Conservation (phyloP, 495 filamentous ascomycete genomes). For the Amphirosellinia nigrospora region DNA sequence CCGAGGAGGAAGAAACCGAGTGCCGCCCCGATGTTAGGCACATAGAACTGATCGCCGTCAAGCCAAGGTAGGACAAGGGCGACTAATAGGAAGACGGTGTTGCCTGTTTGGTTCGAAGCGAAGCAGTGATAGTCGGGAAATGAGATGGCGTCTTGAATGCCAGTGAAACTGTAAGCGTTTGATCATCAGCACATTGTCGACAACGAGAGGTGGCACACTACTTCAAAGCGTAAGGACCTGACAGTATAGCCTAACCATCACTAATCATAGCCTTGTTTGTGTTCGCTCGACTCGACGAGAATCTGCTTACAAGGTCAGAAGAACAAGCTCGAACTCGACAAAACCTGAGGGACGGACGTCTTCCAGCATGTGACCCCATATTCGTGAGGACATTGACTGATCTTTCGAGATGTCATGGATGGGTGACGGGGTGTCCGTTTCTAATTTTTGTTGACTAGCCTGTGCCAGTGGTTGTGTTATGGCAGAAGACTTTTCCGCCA, state of each 20-base stretch:
- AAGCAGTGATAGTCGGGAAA: constrained; percentile 70
- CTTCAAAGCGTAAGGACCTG: background rate
- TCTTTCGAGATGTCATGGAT: background rate
- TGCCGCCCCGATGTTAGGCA: constrained; percentile 59
- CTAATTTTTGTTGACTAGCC: background rate
- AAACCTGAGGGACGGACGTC: constrained; percentile 43
- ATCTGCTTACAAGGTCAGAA: constrained; percentile 50
- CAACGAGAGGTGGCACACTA: background rate
- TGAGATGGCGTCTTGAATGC: constrained; percentile 64
- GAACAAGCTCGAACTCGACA: constrained; percentile 48
- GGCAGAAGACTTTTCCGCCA: background rate
- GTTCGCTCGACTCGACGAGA: background rate
- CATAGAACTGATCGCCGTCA: constrained; percentile 53
- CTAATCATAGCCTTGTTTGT: background rate
- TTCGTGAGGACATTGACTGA: constrained; percentile 31
- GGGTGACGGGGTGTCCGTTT: background rate
- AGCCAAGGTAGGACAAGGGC: constrained; percentile 58
- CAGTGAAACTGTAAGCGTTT: constrained; percentile 37
- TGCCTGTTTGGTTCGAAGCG: constrained; percentile 70
- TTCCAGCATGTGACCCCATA: constrained; percentile 46
- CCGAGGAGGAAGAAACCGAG: constrained; percentile 62
- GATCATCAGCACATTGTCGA: constrained; percentile 28
- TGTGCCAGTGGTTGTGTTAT: background rate
- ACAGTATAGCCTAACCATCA: background rate
- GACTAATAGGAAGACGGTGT: constrained; percentile 63